Conservation (phyloP, 129 eudicot species). For the sunflower (Helianthus annuus) region DNA sequence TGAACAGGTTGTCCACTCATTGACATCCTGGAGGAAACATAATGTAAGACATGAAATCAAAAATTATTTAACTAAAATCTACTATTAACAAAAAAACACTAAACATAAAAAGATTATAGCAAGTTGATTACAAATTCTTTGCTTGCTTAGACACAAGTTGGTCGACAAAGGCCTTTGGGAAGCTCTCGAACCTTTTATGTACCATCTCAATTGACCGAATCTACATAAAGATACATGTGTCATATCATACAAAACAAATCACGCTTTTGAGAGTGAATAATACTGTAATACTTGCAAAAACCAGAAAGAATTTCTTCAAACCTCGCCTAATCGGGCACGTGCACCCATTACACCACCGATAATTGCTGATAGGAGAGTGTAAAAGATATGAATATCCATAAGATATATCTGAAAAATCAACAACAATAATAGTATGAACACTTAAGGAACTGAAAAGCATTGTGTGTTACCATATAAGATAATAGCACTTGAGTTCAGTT, state of each 20-base stretch:
- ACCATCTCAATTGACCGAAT: constrained; percentile 98
- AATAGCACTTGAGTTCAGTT: constrained; percentile 15
- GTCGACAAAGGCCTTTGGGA: constrained; percentile 92
- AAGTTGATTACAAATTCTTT: constrained; percentile 46
- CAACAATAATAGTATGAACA: not conserved
- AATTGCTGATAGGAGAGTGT: constrained; percentile 90
- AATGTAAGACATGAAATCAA: constrained; percentile 19
- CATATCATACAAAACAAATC: not conserved
- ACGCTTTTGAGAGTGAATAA: constrained; percentile 4
- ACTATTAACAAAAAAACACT: not conserved
- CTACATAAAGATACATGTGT: constrained; percentile 38
- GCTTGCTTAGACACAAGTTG: constrained; percentile 73
- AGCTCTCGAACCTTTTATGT: constrained; percentile 93
- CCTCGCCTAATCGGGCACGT: constrained; percentile 95
- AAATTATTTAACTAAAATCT: not conserved
- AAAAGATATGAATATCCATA: constrained; percentile 93
- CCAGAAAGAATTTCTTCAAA: constrained; percentile 27
- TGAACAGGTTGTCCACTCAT: constrained; percentile 56
- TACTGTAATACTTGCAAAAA: not conserved
- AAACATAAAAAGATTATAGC: not conserved
- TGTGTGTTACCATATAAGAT: constrained; percentile 13
- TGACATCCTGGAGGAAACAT: constrained; percentile 60
- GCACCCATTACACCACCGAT: constrained; percentile 99
- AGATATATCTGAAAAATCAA: constrained; percentile 71
- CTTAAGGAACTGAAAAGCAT: constrained; percentile 14